Base-by-base conservation (phyloP, 257 asterid species). In the Penstemon barbatus region DNA sequence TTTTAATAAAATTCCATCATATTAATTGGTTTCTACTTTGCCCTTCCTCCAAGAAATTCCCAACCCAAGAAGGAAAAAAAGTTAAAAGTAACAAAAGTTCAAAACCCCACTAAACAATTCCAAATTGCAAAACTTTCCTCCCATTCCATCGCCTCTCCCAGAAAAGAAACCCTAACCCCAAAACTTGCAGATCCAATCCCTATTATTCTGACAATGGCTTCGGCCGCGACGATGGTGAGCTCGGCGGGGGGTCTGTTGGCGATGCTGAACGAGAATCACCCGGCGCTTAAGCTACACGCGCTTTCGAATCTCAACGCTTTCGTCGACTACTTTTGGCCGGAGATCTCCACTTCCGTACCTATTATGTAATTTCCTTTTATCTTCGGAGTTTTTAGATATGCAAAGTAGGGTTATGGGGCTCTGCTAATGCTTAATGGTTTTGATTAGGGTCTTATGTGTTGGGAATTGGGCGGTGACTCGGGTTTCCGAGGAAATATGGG, bases 191-290 rank as follows among this genome's bases (percentile, higher is more conserved):
- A 75, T 75, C 80, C 66, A 33, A 53, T 42, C 74, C 68, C 71
- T n/a, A 56, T 40, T 6, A 13, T 59, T 52, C 49, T 36, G n/a
- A 45, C 70, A 18, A 77, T 70, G 88, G 85, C 86, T 58, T 75
- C 85, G 69, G 86, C 86, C 59, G 87, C 89, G 78, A 87, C 90
- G 61, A 89, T 78, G 92, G 95, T 92, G 75, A 87, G 92, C 66
- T 92, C 96, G 46, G 95, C 97, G 11, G 98, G 97, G 4, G 93
- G 89, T 66, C 81, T 90, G 45, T 71, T 92, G 80, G 98, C 98
- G 80, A 92, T 92, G 98, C 79, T 92, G 60, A 92, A 86, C 68
- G 98, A 92, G 76, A 63, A 56, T 63, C 93, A 87, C 69, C 94
- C 98, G 46, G 81, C 81, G 10, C 89, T 92, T 13, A 88, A 88